phyloP scores from a whole-genome alignment of 179 eudicot genomes.

The Nepenthes alata region DNA sequence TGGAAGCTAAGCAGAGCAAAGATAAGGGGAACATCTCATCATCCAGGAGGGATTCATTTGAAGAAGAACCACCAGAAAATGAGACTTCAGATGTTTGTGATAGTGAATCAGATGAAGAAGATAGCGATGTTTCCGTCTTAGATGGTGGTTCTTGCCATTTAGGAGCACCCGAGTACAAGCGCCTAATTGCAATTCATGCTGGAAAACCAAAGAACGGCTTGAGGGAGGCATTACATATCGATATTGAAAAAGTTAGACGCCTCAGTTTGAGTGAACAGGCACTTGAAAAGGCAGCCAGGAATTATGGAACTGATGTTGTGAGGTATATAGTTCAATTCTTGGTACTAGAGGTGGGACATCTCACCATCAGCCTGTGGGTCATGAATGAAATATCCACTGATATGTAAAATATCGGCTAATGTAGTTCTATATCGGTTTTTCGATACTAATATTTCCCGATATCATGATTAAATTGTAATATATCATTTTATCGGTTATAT shows the following conservation, averaged over 20 bases:
- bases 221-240: slow-evolving; percentile 27
- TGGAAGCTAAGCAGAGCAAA: slow-evolving; percentile 29
- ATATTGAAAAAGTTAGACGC: slow-evolving; percentile 31
- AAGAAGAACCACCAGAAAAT: slow-evolving; percentile 19
- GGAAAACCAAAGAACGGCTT: slow-evolving; percentile 42
- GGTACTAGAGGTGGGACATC: no score
- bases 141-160: slow-evolving; percentile 15
- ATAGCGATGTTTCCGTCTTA: slow-evolving; percentile 6
- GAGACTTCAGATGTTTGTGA: slow-evolving; percentile 22
- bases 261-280: slow-evolving; percentile 49
- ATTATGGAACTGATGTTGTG: slow-evolving; percentile 42
- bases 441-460: no score
- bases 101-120: slow-evolving; percentile 42
- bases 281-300: slow-evolving; percentile 34
- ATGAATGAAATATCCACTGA: no score
- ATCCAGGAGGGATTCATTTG: slow-evolving; percentile 19
- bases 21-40: slow-evolving; percentile 21
- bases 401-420: no score
- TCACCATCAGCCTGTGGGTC: not conserved
- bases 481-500: no score
- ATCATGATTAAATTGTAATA: no score
- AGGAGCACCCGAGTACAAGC: slow-evolving; percentile 34
- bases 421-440: no score
- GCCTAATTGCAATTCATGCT: slow-evolving; percentile 36
- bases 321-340: slow-evolving; percentile 20